Base-by-base conservation (phyloP, 164 flowering plant genomes). In the Echeveria elegans region DNA sequence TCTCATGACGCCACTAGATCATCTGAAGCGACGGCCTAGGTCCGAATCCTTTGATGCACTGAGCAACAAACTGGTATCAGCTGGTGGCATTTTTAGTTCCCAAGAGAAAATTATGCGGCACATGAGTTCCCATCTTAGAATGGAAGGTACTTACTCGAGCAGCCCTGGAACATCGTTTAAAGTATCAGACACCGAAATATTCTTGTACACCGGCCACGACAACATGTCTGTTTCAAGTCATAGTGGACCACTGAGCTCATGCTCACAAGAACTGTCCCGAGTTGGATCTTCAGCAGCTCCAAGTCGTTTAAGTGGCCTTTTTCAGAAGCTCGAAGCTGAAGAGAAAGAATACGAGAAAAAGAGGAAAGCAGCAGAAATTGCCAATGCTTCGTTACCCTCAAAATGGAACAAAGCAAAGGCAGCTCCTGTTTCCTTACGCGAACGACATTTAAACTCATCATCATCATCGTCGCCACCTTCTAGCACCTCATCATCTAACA, bases 161-260 rank as follows among this genome's bases (percentile, higher is more conserved):
- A 86, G 90, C 58, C 91, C 91, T 0, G 91, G 91, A 63, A 80
- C 88, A 15, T 75, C 78, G 14, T 86, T 86, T 43, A 66, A 79
- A 68, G 71, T 82, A 38, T 69, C 80, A 0, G 91, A 86, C 66
- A 41, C 81, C 0, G 87, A 86, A 66, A 82, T 86, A 31, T 80
- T 86, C 64, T 64, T 79, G 70, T 70, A 69, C 61, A 80, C 86
- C 7, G 86, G 84, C 30, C 66, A 79, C 52, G 85, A 77, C 66
- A 75, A 74, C 67, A 66, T 59, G 40, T 68, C 79, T 30, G 80
- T 73, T 72, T 70, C 71, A 43, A 68, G 60, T 41, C 64, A 69
- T 52, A 71, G 68, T 30, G 76, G 48, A 21, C 64, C 68, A 47
- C 58, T 60, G 52, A 74, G 79, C 45, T 52, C 79, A 16, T 62